Conservation (phyloP, 768 basidiomycete species). For the Suillus luteus region DNA sequence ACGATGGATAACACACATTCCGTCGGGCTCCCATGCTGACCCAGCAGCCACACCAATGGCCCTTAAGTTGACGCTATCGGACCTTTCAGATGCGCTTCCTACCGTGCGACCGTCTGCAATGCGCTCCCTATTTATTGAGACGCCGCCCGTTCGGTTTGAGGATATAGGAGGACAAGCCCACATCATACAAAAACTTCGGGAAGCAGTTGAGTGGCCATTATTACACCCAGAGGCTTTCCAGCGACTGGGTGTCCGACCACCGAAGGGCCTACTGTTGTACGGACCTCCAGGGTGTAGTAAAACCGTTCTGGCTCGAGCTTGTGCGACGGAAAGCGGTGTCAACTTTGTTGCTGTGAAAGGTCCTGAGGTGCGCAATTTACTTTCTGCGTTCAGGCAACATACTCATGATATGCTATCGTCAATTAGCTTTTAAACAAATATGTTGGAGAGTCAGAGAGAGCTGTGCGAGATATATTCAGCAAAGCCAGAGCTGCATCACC, state of each 20-base stretch:
- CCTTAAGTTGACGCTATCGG: constrained; percentile 53
- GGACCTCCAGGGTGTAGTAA: constrained; percentile 98
- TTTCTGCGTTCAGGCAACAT: not conserved
- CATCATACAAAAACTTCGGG: constrained; percentile 83
- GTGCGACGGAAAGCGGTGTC: constrained; percentile 90
- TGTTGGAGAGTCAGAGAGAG: constrained; percentile 95
- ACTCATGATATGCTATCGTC: constrained; percentile 4
- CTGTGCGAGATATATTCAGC: constrained; percentile 91
- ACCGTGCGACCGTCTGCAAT: constrained; percentile 89
- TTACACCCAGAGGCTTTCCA: constrained; percentile 84
- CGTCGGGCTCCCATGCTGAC: constrained; percentile 9
- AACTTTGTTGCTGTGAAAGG: constrained; percentile 98
- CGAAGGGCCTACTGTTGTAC: constrained; percentile 88
- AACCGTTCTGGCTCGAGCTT: constrained; percentile 88
- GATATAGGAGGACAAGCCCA: constrained; percentile 88
- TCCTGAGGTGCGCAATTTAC: constrained; percentile 71
- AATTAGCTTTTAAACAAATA: constrained; percentile 92
- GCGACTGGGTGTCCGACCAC: constrained; percentile 84
- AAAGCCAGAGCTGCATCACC: constrained; percentile 95
- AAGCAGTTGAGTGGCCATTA: constrained; percentile 96
- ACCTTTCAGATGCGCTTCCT: constrained; percentile 73
- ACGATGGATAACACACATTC: constrained; percentile 55
- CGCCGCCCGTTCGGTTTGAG: constrained; percentile 76
- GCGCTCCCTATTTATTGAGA: constrained; percentile 89
- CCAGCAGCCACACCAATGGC: constrained; percentile 16